Percentiles rank a stretch among this genome's conserved stretches.
Evolutionary conservation across 805 yeast genomes (phyloP).

Genomic region (Suhomyces canberraensis): DNA sequence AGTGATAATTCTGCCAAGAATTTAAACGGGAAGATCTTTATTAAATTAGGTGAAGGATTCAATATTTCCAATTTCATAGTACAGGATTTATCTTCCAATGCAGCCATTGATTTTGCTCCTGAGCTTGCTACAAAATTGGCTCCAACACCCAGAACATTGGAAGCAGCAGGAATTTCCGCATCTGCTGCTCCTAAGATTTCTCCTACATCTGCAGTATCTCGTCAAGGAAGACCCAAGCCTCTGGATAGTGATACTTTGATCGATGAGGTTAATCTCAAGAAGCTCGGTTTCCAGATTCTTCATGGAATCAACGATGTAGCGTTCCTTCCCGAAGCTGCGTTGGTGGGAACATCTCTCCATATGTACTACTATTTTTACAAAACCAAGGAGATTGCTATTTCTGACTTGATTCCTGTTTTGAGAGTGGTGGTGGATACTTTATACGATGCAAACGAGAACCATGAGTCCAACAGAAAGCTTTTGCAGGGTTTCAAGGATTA

Average conservation of each 20-base stretch:
- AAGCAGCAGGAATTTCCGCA: background rate
- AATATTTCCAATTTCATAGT: conserved; percentile 25
- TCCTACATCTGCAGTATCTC: background rate
- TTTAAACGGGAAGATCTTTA: conserved; percentile 36
- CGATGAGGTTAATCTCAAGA: conserved; percentile 33
- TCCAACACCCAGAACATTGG: background rate
- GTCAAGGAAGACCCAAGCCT: background rate
- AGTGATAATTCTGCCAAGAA: conserved; percentile 25
- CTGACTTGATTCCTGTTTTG: conserved; percentile 29
- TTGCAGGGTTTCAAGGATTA: conserved; percentile 16
- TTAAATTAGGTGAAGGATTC: conserved; percentile 33
- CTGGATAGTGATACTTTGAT: conserved; percentile 2
- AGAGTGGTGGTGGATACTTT: conserved; percentile 21
- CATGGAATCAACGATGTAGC: conserved; percentile 50
- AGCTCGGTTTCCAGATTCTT: conserved; percentile 52
- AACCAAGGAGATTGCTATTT: conserved; percentile 14
- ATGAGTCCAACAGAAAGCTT: conserved; percentile 21
- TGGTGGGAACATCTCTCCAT: conserved; percentile 45
- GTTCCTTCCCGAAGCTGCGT: conserved; percentile 51
- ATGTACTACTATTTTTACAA: conserved; percentile 25
- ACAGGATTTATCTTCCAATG: conserved; percentile 2
- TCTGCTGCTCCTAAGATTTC: background rate
- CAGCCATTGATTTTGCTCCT: background rate
- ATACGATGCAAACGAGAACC: conserved; percentile 18
- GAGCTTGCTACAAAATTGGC: background rate